Evolutionary conservation across 2,329 filamentous ascomycete species (phyloP).

Genomic region (Penicillium sp.): DNA sequence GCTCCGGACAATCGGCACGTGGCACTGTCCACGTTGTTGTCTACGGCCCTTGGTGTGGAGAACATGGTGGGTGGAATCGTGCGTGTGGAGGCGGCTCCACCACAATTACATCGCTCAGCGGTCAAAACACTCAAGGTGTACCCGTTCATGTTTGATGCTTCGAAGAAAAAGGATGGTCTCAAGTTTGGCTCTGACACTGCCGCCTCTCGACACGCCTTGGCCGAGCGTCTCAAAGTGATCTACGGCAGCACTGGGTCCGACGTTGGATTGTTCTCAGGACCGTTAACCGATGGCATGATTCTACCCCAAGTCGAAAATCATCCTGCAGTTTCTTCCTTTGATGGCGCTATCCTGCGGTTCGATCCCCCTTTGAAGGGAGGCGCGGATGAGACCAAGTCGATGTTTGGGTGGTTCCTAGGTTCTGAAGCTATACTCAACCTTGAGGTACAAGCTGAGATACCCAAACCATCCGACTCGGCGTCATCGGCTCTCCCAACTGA

Average conservation of each 20-base stretch:
- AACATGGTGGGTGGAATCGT: conserved; percentile 82
- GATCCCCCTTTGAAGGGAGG: conserved; percentile 55
- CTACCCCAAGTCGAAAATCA: conserved; percentile 62
- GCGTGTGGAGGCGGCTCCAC: conserved; percentile 79
- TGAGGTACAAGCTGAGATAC: conserved; percentile 73
- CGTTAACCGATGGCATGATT: conserved; percentile 85
- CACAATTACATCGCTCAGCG: conserved; percentile 66
- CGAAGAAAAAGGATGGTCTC: conserved; percentile 64
- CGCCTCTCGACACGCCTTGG: conserved; percentile 72
- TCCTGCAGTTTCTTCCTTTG: conserved; percentile 64
- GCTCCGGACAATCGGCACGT: conserved; percentile 78
- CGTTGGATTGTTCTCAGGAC: conserved; percentile 71
- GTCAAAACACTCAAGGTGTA: conserved; percentile 73
- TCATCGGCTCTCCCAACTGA: conserved; percentile 48
- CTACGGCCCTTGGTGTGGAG: conserved; percentile 67
- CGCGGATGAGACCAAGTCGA: conserved; percentile 32
- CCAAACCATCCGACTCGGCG: conserved; percentile 58
- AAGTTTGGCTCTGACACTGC: conserved; percentile 88
- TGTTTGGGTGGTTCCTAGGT: conserved; percentile 69
- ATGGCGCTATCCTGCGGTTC: conserved; percentile 81
- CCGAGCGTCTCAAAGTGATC: conserved; percentile 69
- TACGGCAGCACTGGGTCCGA: conserved; percentile 62
- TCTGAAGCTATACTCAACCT: conserved; percentile 72
- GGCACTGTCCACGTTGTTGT: conserved; percentile 76
- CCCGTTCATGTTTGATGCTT: conserved; percentile 66